phyloP scores from a whole-genome alignment of 768 basidiomycete genomes.

The Mycena floridula region DNA sequence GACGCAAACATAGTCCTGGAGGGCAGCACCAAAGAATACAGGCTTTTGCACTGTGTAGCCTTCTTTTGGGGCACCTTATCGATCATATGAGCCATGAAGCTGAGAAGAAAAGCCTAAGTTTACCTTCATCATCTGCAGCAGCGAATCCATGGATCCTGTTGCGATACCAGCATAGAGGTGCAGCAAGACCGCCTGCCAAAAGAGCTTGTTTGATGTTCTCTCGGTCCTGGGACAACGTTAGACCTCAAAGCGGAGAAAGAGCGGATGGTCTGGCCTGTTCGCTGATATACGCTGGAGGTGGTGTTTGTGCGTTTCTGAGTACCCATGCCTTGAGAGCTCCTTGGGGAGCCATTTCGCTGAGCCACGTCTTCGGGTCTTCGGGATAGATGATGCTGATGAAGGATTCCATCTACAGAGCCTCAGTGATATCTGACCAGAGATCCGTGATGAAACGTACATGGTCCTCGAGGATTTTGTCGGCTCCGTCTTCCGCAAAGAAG shows the following conservation, averaged over 20 bases:
- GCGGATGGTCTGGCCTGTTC: constrained; percentile 17
- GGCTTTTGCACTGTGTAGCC: constrained; percentile 24
- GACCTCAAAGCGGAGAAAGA: not conserved
- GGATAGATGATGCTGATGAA: constrained; percentile 28
- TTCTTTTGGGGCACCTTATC: constrained; percentile 20
- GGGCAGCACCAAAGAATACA: constrained; percentile 27
- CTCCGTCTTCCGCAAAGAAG: constrained; percentile 28
- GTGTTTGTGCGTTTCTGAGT: constrained; percentile 19
- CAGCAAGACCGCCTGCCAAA: constrained; percentile 21
- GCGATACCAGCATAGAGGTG: constrained; percentile 30
- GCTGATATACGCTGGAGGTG: constrained; percentile 24
- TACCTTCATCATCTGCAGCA: constrained; percentile 28
- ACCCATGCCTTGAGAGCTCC: constrained; percentile 33
- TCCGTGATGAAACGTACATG: not conserved
- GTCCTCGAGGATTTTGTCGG: constrained; percentile 20
- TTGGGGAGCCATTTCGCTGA: constrained; percentile 25
- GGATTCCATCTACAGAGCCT: constrained; percentile 26
- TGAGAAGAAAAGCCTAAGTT: constrained; percentile 2
- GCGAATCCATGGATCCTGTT: constrained; percentile 12
- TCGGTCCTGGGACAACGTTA: constrained; percentile 16
- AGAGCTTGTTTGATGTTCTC: constrained; percentile 12
- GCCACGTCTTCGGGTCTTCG: constrained; percentile 28
- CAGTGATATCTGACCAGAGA: not conserved
- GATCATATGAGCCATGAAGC: too few species aligned
- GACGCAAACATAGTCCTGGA: constrained; percentile 26